Evolutionary conservation across 768 basidiomycete species (phyloP).

Genomic region (Psilocybe tampanensis): DNA sequence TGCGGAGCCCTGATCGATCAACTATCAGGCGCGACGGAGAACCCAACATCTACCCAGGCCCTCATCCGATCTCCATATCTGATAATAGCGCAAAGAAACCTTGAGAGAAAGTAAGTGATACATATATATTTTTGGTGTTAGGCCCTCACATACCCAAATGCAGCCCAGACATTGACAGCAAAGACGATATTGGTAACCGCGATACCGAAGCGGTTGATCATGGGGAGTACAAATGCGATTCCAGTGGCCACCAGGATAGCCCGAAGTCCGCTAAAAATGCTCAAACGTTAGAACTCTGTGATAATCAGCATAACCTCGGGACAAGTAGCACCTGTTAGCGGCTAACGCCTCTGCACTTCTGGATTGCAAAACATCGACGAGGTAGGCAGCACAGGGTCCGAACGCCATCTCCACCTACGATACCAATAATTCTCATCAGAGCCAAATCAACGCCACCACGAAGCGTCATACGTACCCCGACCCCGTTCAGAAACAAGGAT

Average conservation of each 20-base stretch:
- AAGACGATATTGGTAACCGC: constrained; percentile 46
- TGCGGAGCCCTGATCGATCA: neutral
- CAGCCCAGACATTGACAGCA: constrained; percentile 47
- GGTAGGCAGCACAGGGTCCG: constrained; percentile 56
- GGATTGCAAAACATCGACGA: constrained; percentile 60
- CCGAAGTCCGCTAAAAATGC: constrained; percentile 45
- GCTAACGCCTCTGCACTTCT: constrained; percentile 69
- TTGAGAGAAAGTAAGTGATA: constrained; percentile 22
- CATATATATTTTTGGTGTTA: no score
- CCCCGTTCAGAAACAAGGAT: constrained; percentile 63
- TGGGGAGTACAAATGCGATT: constrained; percentile 52
- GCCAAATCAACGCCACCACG: no score
- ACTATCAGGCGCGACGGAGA: constrained; percentile 37
- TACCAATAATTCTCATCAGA: neutral
- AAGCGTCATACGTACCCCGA: constrained; percentile 47
- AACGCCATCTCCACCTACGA: constrained; percentile 57
- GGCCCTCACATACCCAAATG: constrained; percentile 60
- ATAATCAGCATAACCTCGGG: neutral
- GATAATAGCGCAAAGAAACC: constrained; percentile 54
- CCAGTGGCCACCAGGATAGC: constrained; percentile 43
- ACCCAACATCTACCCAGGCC: constrained; percentile 58
- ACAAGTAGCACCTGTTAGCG: constrained; percentile 43
- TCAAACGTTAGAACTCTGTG: neutral
- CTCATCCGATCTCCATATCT: constrained; percentile 59
- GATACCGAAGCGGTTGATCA: constrained; percentile 56